These are phyloP conservation scores for Paraphaeosphaeria minitans DNA, from an alignment of 2,329 filamentous ascomycete species.

Conservation along the genomic window DNA sequence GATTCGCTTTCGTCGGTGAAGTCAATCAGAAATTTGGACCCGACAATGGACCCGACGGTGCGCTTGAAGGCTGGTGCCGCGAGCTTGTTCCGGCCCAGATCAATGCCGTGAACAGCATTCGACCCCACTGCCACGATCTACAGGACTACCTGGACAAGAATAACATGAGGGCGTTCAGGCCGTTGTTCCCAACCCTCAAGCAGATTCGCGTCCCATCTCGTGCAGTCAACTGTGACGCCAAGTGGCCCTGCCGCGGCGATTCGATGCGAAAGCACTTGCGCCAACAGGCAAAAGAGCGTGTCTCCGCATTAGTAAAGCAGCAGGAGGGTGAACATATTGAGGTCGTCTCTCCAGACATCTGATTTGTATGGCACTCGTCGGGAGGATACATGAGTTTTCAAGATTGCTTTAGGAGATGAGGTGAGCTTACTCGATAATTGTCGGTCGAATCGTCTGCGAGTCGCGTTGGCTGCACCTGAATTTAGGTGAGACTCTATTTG, in stretches of 20 bases:
- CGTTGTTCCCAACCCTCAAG: slow-evolving; percentile 5
- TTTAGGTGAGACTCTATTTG: neutral
- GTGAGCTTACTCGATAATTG: neutral
- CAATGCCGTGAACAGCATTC: slow-evolving; percentile 9
- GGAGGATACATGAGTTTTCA: neutral
- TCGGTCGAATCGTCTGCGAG: neutral
- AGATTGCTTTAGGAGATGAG: neutral
- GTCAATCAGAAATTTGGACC: slow-evolving; percentile 4
- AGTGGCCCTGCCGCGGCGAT: slow-evolving; percentile 4
- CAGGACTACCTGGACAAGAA: neutral
- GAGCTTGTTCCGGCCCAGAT: slow-evolving; percentile 10
- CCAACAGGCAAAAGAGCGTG: slow-evolving; percentile 1
- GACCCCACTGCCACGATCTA: slow-evolving; percentile 13
- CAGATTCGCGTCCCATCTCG: slow-evolving; percentile 7
- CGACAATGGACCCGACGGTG: slow-evolving; percentile 11
- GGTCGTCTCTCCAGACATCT: slow-evolving; percentile 3
- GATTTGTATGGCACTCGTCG: neutral
- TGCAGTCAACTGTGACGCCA: slow-evolving; percentile 1
- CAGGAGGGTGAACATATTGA: slow-evolving; percentile 13
- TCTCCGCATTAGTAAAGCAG: slow-evolving; percentile 2
- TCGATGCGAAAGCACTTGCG: neutral
- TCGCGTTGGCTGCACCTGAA: neutral
- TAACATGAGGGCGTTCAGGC: slow-evolving; percentile 9
- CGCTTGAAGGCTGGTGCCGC: slow-evolving; percentile 9
- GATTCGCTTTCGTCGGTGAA: slow-evolving; percentile 14